Conservation (phyloP, 2,329 filamentous ascomycete genomes). For the Cercospora sp. region DNA sequence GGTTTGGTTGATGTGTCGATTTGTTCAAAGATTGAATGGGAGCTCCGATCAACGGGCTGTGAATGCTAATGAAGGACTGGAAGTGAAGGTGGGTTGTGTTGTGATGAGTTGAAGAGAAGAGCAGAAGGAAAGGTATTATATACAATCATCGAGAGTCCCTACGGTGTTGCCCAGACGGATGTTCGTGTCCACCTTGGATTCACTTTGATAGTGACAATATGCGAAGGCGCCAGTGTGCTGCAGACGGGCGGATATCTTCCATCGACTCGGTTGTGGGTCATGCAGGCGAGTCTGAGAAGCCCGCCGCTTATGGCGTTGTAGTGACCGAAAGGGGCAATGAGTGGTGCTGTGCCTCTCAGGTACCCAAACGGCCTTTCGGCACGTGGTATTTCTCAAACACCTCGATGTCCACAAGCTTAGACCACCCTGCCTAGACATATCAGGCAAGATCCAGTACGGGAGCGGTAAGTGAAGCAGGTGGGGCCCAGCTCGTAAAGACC, state of each 20-base stretch:
- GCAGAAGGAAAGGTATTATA: constrained; percentile 13
- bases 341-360: constrained; percentile 17
- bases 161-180: constrained; percentile 1
- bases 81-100: constrained; percentile 15
- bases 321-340: background rate
- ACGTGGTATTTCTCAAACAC: constrained; percentile 5
- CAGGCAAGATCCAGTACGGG: background rate
- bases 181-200: constrained; percentile 12
- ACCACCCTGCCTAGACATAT: background rate
- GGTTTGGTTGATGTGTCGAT: constrained; percentile 4
- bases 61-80: constrained; percentile 18
- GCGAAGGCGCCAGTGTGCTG: constrained; percentile 21
- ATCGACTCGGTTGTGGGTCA: constrained; percentile 11
- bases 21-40: constrained; percentile 18
- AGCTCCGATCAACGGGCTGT: constrained; percentile 21
- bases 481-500: background rate
- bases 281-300: background rate
- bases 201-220: constrained; percentile 19
- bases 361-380: constrained; percentile 17
- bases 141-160: constrained; percentile 9
- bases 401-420: background rate
- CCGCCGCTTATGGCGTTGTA: constrained; percentile 40
- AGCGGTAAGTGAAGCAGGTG: background rate
- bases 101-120: background rate
- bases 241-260: constrained; percentile 18